Evolutionary conservation across 441 rosid species (phyloP), one percentile per base, ranked within the genome.

Genomic region (Brassica balearica): DNA sequence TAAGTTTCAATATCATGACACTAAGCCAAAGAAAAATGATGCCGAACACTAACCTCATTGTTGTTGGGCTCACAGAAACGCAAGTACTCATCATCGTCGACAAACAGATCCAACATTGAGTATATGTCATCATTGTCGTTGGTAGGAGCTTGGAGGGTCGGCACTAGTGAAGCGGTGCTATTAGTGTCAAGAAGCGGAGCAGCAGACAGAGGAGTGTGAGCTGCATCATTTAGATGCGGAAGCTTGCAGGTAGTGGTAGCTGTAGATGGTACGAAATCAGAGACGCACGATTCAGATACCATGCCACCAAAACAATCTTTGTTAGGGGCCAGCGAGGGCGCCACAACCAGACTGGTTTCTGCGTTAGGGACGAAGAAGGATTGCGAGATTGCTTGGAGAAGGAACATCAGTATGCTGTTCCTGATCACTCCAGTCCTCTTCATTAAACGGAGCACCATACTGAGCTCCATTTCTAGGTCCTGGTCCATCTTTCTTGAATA

Each of bases 391-490:
- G 38, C 38, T 34, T 34, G 38, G 56, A 36, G 43, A 36, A 46
- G 68, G 41, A 29, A 58, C 48, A 6, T 53, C 77, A 73, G 71
- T 64, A 10, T 67, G 83, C 1, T 9, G 48, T 43, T 84, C 88
- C 19, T 80, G 88, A 43, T 85, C 87, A 41, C 86, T 87, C 97
- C 98, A 92, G 0, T 93, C 98, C 72, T 92, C 97, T 73, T 96
- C 98, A 51, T 17, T 77, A 73, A 89, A 96, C 0, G 97, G 97
- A 51, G 93, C 94, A 38, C 97, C 98, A 71, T 96, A 93, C 38
- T 93, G 95, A 2, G 97, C 91, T 22, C 97, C 96, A 77, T 96
- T 92, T 67, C 84, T 87, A 1, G 99, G 97, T 69, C 98, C 98
- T 15, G 34, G 81, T 14, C 99, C 97, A 51, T 89, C 93, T 81